These are phyloP conservation scores for Mitragyna speciosa DNA, from an alignment of 257 asterid genomes.

Conservation along the genomic window DNA sequence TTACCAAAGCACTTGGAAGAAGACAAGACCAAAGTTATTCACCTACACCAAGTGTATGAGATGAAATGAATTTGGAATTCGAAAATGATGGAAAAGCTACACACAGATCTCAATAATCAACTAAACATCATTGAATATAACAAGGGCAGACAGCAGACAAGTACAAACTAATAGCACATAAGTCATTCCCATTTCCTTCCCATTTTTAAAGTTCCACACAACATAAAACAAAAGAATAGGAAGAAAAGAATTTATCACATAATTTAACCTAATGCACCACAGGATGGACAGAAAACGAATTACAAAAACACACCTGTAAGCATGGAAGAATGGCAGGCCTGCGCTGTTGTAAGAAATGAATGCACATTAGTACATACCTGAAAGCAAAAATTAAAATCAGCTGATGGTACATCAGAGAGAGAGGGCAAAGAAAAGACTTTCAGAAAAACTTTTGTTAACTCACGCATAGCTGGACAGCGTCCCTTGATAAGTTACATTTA, in stretches of 20 bases:
- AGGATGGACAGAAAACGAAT: neutral
- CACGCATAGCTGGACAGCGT: conserved; percentile 98
- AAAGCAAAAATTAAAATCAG: conserved; percentile 29
- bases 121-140: too few relatives aligned
- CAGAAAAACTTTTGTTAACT: conserved; percentile 26
- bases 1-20: neutral
- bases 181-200: neutral
- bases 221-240: neutral
- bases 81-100: neutral
- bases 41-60: neutral
- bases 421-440: neutral
- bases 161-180: too few relatives aligned
- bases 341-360: conserved; percentile 91
- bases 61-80: neutral
- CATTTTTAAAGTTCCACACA: neutral
- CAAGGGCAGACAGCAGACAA: too few relatives aligned
- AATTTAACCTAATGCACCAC: neutral
- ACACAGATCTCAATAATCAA: too few relatives aligned
- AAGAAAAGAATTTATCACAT: neutral
- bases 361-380: conserved; percentile 99
- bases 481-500: conserved; percentile 87
- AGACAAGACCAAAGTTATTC: neutral
- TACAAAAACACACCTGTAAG: conserved; percentile 64
- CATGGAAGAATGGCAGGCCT: conserved; percentile 95
- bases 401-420: neutral